A percentile compares a stretch with the other conserved stretches of the same genome.
phyloP scores from a whole-genome alignment of 1,284 basidiomycete genomes.

The Ceratobasidium sp. region DNA sequence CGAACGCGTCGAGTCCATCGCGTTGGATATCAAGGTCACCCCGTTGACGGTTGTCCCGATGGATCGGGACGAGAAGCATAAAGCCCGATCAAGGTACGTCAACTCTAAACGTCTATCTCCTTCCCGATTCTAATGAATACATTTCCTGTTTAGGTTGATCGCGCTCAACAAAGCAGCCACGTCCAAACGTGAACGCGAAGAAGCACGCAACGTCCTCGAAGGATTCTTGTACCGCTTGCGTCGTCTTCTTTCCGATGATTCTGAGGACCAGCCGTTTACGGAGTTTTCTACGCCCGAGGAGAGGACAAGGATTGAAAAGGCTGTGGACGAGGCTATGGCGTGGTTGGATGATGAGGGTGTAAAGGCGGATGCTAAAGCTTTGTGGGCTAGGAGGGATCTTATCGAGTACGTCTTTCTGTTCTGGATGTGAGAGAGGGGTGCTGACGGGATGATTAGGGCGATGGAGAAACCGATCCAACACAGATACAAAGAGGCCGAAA shows the following conservation, averaged over 20 bases:
- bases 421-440: no score
- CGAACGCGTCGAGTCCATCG: slow-evolving; percentile 55
- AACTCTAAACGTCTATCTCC: neutral
- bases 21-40: slow-evolving; percentile 69
- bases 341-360: slow-evolving; percentile 94
- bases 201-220: slow-evolving; percentile 92
- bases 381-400: slow-evolving; percentile 76
- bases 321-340: slow-evolving; percentile 73
- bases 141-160: slow-evolving; percentile 66
- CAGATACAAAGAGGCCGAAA: slow-evolving; percentile 86
- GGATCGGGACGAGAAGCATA: slow-evolving; percentile 76
- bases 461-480: slow-evolving; percentile 85
- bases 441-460: slow-evolving; percentile 58
- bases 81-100: slow-evolving; percentile 70
- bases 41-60: slow-evolving; percentile 76
- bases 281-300: slow-evolving; percentile 82
- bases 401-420: slow-evolving; percentile 74
- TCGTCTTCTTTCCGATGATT: slow-evolving; percentile 78
- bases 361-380: slow-evolving; percentile 75
- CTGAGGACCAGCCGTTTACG: slow-evolving; percentile 74
- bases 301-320: slow-evolving; percentile 70
- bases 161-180: slow-evolving; percentile 81
- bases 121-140: neutral
- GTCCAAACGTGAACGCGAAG: slow-evolving; percentile 82
- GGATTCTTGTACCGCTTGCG: slow-evolving; percentile 90